These are phyloP conservation scores for Ramaria sp. DNA, from an alignment of 768 basidiomycete species.

Conservation along the genomic window DNA sequence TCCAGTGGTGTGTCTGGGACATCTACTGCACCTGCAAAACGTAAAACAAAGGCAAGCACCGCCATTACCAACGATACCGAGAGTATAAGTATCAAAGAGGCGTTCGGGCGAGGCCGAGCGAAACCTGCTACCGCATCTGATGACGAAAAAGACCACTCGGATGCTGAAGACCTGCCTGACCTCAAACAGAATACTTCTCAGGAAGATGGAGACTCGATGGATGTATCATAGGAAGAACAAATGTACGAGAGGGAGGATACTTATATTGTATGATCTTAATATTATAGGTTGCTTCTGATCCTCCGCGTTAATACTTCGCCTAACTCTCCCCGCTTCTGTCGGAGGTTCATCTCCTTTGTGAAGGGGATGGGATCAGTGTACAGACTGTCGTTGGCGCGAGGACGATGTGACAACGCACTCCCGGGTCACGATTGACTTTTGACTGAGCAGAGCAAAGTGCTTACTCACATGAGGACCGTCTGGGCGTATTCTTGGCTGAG, in stretches of 20 bases:
- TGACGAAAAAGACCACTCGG: neutral
- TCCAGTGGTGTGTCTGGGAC: neutral
- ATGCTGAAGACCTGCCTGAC: neutral
- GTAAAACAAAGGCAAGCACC: neutral
- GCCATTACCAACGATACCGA: neutral
- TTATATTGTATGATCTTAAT: neutral
- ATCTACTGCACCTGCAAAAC: neutral
- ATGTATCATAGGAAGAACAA: neutral
- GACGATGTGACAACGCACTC: conserved; percentile 74
- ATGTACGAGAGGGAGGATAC: neutral
- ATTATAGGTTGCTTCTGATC: conserved; percentile 35
- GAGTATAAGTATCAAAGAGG: conserved; percentile 2
- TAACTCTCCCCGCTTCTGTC: conserved; percentile 43
- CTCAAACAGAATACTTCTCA: neutral
- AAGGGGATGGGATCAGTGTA: conserved; percentile 16
- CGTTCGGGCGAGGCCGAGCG: neutral
- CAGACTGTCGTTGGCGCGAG: conserved; percentile 44
- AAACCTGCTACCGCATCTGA: neutral
- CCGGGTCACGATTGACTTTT: neutral
- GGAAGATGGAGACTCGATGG: neutral
- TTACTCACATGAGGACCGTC: conserved; percentile 58
- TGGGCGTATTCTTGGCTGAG: conserved; percentile 80
- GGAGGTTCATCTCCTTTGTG: conserved; percentile 43
- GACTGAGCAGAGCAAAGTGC: neutral
- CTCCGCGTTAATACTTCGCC: conserved; percentile 33